Evolutionary conservation across 2,329 filamentous ascomycete genomes (phyloP).

Genomic region (Ceratocystis smalleyi): DNA sequence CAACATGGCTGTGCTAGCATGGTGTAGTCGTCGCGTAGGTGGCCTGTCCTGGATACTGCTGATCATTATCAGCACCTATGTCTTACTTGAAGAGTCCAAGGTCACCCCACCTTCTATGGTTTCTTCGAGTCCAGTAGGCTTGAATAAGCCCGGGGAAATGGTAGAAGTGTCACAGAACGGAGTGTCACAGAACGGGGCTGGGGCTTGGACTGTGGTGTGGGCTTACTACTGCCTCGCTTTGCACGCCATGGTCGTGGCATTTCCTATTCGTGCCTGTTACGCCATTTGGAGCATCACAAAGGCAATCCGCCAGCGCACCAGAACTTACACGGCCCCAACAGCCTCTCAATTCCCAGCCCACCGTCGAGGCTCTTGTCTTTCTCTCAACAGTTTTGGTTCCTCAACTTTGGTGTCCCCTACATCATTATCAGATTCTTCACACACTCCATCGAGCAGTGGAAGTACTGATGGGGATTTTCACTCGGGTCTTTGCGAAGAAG

Average conservation of each 20-base stretch:
- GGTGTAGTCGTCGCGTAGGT: slow-evolving; percentile 39
- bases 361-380: slow-evolving; percentile 39
- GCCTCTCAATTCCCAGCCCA: slow-evolving; percentile 33
- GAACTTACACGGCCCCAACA: slow-evolving; percentile 26
- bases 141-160: no score
- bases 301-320: slow-evolving; percentile 32
- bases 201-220: slow-evolving; percentile 39
- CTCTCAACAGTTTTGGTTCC: slow-evolving; percentile 34
- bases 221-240: slow-evolving; percentile 51
- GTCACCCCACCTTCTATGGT: slow-evolving; percentile 23
- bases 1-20: slow-evolving; percentile 38
- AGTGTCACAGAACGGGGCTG: slow-evolving; percentile 26
- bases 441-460: slow-evolving; percentile 32
- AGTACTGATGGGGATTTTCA: slow-evolving; percentile 36
- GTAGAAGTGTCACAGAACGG: slow-evolving; percentile 22
- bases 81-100: slow-evolving; percentile 35
- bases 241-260: slow-evolving; percentile 47
- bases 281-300: slow-evolving; percentile 43
- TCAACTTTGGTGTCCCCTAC: background rate
- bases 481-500: slow-evolving; percentile 20
- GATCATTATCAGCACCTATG: slow-evolving; percentile 37
- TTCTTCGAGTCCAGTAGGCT: slow-evolving; percentile 19
- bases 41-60: slow-evolving; percentile 39
- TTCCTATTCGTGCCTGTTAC: slow-evolving; percentile 47
- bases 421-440: slow-evolving; percentile 13